Conservation (phyloP, 306 rosid genomes). For the Quercus rubra region DNA sequence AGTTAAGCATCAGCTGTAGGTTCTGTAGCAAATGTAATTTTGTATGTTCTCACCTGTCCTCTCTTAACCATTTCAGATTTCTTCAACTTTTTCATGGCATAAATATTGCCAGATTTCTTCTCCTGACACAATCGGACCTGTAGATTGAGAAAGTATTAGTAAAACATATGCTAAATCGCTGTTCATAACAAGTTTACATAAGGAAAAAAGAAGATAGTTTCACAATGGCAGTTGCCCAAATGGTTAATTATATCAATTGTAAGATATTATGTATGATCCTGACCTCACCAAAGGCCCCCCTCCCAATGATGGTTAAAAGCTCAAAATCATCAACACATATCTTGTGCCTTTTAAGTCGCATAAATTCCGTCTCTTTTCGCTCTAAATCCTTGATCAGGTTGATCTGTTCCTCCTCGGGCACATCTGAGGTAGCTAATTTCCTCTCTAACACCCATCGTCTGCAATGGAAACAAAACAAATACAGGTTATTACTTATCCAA, state of each 20-base stretch:
- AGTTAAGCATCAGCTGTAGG: not conserved
- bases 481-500: not conserved
- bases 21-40: constrained; percentile 4
- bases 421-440: constrained; percentile 84
- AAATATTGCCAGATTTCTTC: constrained; percentile 96
- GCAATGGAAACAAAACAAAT: constrained; percentile 21
- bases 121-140: constrained; percentile 98
- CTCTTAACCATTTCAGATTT: constrained; percentile 96
- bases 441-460: constrained; percentile 96
- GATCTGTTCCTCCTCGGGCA: constrained; percentile 83
- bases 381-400: constrained; percentile 94
- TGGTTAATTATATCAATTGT: constrained; percentile 21
- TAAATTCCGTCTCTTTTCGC: constrained; percentile 93
- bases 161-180: constrained; percentile 18
- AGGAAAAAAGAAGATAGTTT: not conserved
- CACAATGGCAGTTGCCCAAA: not conserved
- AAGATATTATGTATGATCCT: constrained; percentile 29
- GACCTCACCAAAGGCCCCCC: constrained; percentile 99
- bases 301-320: constrained; percentile 89
- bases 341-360: constrained; percentile 94
- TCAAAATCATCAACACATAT: constrained; percentile 96
- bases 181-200: constrained; percentile 10
- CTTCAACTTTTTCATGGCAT: constrained; percentile 98
- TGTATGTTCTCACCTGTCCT: constrained; percentile 78
- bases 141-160: constrained; percentile 31